phyloP scores from a whole-genome alignment of 2,329 filamentous ascomycete species.

The Fusarium compactum region DNA sequence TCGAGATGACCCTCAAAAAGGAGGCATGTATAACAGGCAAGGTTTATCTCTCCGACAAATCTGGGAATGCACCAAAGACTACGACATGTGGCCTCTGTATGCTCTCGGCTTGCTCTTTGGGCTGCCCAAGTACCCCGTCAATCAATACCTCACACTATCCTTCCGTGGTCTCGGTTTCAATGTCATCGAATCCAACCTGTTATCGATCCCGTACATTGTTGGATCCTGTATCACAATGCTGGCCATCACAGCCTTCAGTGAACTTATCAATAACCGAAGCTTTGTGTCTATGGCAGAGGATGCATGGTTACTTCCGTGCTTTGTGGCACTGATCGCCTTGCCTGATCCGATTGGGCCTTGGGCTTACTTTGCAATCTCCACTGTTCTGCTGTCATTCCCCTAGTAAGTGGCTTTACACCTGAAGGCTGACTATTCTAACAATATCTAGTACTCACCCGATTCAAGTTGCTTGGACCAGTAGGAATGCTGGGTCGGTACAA shows the following conservation, averaged over 20 bases:
- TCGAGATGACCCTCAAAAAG: slow-evolving; percentile 68
- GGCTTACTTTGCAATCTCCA: not conserved
- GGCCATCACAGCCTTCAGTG: slow-evolving; percentile 56
- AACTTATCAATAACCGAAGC: slow-evolving; percentile 62
- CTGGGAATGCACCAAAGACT: slow-evolving; percentile 62
- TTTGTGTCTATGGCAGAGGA: slow-evolving; percentile 61
- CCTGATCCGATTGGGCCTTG: slow-evolving; percentile 24
- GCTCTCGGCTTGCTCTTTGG: slow-evolving; percentile 61
- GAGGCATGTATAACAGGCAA: slow-evolving; percentile 67
- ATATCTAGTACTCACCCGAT: not conserved
- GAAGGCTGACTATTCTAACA: not conserved
- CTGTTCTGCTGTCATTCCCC: not conserved
- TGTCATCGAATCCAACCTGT: slow-evolving; percentile 58
- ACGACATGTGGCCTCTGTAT: slow-evolving; percentile 67
- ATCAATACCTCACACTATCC: slow-evolving; percentile 64
- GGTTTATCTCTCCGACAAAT: slow-evolving; percentile 58
- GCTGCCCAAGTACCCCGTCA: slow-evolving; percentile 60
- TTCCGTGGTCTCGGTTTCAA: slow-evolving; percentile 62
- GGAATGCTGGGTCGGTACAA: slow-evolving; percentile 44
- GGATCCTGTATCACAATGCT: slow-evolving; percentile 61
- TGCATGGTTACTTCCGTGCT: slow-evolving; percentile 66
- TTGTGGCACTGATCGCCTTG: slow-evolving; percentile 60
- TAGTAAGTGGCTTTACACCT: not conserved
- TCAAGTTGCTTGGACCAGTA: not conserved
- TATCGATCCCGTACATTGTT: slow-evolving; percentile 62